phyloP scores from a whole-genome alignment of 2,329 filamentous ascomycete genomes.

The Xylaria sp. region DNA sequence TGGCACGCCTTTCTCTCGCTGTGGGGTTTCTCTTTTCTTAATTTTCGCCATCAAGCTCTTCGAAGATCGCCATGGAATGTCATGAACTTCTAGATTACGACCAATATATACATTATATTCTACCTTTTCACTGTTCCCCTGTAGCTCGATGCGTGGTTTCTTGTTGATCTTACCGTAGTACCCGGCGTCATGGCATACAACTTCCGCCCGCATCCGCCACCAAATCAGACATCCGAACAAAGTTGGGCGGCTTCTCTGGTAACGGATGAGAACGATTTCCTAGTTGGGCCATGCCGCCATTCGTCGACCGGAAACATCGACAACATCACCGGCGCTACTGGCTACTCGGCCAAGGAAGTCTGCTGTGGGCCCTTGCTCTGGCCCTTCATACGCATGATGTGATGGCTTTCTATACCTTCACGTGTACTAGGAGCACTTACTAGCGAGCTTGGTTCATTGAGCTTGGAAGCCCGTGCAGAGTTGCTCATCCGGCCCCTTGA shows the following conservation, averaged over 20 bases:
- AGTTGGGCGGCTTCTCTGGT: conserved; percentile 3
- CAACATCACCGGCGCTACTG: conserved; percentile 14
- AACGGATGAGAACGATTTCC: conserved; percentile 14
- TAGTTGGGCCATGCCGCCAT: conserved; percentile 16
- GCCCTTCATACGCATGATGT: background rate
- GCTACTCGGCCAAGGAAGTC: background rate
- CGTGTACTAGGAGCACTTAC: background rate
- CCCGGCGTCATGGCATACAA: conserved; percentile 21
- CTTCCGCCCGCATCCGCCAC: conserved; percentile 21
- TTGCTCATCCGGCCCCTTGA: conserved; percentile 34
- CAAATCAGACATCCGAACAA: conserved; percentile 14
- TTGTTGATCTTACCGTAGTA: conserved; percentile 12
- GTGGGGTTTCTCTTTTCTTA: background rate
- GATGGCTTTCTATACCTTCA: background rate
- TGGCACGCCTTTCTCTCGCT: too few species aligned
- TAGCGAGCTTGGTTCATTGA: conserved; percentile 30
- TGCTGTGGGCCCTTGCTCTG: conserved; percentile 18
- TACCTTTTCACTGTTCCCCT: background rate
- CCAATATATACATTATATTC: background rate
- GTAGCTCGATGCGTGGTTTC: conserved; percentile 14
- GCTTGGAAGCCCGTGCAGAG: conserved; percentile 25
- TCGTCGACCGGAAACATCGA: conserved; percentile 13
- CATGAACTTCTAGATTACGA: background rate
- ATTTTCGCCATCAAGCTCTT: background rate
- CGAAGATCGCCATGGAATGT: background rate